Evolutionary conservation across 2,329 filamentous ascomycete species (phyloP).

Genomic region (Blastomyces gilchristii): DNA sequence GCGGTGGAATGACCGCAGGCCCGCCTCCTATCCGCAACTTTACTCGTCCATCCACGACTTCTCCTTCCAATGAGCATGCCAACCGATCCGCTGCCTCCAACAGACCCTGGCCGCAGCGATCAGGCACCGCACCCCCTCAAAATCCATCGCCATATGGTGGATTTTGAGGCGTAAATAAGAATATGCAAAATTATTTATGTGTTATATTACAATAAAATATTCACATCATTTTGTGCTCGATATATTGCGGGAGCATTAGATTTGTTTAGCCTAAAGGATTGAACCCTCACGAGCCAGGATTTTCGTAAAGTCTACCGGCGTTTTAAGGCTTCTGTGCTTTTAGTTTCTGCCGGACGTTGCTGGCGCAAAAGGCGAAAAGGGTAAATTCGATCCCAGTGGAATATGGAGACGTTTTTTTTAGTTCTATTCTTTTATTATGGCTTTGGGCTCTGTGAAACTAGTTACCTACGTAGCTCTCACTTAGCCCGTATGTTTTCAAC

Average conservation of each 20-base stretch:
- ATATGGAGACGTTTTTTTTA: neutral
- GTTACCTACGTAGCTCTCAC: neutral
- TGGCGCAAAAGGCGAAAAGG: neutral
- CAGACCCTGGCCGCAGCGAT: conserved; percentile 12
- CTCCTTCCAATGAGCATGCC: conserved; percentile 19
- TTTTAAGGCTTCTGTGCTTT: neutral
- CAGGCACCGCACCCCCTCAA: conserved; percentile 17
- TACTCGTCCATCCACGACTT: conserved; percentile 16
- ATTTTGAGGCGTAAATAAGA: neutral
- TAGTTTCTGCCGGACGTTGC: neutral
- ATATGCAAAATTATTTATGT: neutral
- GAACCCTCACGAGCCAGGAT: neutral
- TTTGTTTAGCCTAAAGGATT: neutral
- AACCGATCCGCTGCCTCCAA: conserved; percentile 16
- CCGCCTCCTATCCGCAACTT: conserved; percentile 17
- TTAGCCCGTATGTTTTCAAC: neutral
- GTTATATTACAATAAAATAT: neutral
- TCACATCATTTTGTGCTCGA: neutral
- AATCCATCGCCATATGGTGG: conserved; percentile 8
- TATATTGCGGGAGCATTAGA: neutral
- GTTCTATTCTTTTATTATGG: neutral
- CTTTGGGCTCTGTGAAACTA: neutral
- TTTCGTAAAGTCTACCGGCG: neutral
- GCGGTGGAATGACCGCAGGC: conserved; percentile 6
- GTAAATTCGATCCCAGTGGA: neutral